Percentiles rank a stretch among this genome's conserved stretches.
These are phyloP conservation scores for Talaromyces nanjingensis DNA, from an alignment of 495 filamentous ascomycete genomes.

Conservation along the genomic window DNA sequence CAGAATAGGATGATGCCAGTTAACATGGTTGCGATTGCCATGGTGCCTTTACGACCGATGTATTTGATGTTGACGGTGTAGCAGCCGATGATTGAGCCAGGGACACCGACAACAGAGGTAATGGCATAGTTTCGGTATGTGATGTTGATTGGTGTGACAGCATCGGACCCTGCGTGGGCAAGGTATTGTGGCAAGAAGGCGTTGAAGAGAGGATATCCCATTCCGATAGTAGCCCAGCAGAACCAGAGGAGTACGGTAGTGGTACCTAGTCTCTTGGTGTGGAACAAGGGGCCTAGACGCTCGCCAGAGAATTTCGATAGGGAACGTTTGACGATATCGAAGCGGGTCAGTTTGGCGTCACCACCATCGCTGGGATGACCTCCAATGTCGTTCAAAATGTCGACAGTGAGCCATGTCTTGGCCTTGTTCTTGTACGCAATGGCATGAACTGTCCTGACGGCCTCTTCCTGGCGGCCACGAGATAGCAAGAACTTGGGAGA, in stretches of 20 bases:
- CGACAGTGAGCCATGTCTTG: slow-evolving; percentile 46
- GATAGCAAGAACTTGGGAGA: slow-evolving; percentile 76
- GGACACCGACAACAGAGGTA: slow-evolving; percentile 49
- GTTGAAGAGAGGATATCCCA: slow-evolving; percentile 55
- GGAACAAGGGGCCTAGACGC: slow-evolving; percentile 48
- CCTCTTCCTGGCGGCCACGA: slow-evolving; percentile 62
- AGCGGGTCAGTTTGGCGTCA: slow-evolving; percentile 27
- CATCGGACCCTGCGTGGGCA: slow-evolving; percentile 26
- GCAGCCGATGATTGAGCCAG: slow-evolving; percentile 48
- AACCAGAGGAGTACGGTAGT: slow-evolving; percentile 47
- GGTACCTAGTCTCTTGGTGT: slow-evolving; percentile 40
- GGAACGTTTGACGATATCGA: slow-evolving; percentile 42
- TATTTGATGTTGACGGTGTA: slow-evolving; percentile 52
- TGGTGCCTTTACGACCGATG: slow-evolving; percentile 54
- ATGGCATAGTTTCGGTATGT: slow-evolving; percentile 58
- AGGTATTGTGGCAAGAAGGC: slow-evolving; percentile 55
- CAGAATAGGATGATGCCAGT: slow-evolving; percentile 53
- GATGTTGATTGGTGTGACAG: slow-evolving; percentile 31
- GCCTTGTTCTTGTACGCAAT: slow-evolving; percentile 47
- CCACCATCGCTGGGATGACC: slow-evolving; percentile 31
- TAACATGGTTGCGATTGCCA: slow-evolving; percentile 45
- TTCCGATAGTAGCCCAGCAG: slow-evolving; percentile 51
- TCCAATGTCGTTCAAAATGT: slow-evolving; percentile 48
- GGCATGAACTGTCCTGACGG: slow-evolving; percentile 61
- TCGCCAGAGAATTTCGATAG: slow-evolving; percentile 49